Base-by-base conservation (phyloP, 176 grass and related monocot genomes). In the Melocanna baccifera region DNA sequence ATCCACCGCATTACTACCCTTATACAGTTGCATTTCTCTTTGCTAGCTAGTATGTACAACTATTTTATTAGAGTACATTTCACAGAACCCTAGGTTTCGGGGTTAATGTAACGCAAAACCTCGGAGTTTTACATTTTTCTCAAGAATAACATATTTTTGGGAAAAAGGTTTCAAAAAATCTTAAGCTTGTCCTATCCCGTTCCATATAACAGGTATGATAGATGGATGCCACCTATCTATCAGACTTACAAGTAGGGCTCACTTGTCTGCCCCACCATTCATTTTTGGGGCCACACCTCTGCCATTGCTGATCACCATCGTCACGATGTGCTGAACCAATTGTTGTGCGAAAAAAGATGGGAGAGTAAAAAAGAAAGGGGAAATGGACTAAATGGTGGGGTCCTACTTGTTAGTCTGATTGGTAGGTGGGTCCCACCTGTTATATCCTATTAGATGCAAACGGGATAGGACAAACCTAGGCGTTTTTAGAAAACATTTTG, bases 401-500 rank as follows among this genome's bases (percentile, higher is more conserved):
- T 1, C 1, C 4, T 59, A 25, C 9, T 61, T 62, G 12, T 28
- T 62, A 12, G 58, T 28, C 10, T 2, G 23, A 26, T 0, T 11
- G 23, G 2, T 5, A 6, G 4, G 4, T 12, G 3, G 22, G 1
- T 12, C 10, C 3, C 10, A 26, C n/a, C 1, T 59, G 1, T 59
- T 25, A 28, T 2, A 6, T 28, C 12, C 23, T 0, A 59, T 26
- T 59, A 0, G 9, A 26, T 59, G 3, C 9, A 59, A 59, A 25
- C 9, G 1, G 4, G 57, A 61, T 25, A 26, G 4, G 10, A 11
- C 10, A 26, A 61, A 61, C 0, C 1, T 57, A 1, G 0, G 0
- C 6, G 2, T 20, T n/a, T n/a, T 56, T 19, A 0, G 0, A 16
- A 55, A 57, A 4, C 2, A 0, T 11, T 58, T 23, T 58, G 7